A percentile compares a stretch with the other conserved stretches of the same genome.
Conservation (phyloP, 2,329 filamentous ascomycete species). For the Aspergillus versicolor region DNA sequence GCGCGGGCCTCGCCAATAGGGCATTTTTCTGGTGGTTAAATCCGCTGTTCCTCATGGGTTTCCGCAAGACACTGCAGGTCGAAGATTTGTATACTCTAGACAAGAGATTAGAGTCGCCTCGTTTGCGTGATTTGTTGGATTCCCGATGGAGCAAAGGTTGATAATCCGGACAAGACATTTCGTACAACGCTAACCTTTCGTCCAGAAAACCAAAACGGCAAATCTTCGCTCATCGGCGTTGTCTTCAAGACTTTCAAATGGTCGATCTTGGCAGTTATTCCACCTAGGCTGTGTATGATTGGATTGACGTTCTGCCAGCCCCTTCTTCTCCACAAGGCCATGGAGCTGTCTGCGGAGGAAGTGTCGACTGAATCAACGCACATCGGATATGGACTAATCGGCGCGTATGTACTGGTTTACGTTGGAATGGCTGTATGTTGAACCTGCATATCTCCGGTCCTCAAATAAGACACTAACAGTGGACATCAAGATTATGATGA, state of each 20-base stretch:
- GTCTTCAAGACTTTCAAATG: slow-evolving; percentile 32
- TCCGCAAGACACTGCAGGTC: slow-evolving; percentile 42
- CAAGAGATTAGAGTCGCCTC: slow-evolving; percentile 44
- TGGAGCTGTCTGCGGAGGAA: slow-evolving; percentile 32
- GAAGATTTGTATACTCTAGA: slow-evolving; percentile 49
- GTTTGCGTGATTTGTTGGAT: slow-evolving; percentile 40
- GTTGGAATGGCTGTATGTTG: slow-evolving; percentile 38
- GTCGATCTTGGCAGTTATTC: slow-evolving; percentile 32
- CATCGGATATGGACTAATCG: slow-evolving; percentile 45
- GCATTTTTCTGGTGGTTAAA: slow-evolving; percentile 57
- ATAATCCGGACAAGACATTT: not conserved
- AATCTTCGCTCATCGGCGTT: not conserved
- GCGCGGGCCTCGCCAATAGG: slow-evolving; percentile 50
- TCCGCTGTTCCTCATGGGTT: slow-evolving; percentile 52
- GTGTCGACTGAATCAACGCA: slow-evolving; percentile 29
- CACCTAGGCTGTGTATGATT: slow-evolving; percentile 33
- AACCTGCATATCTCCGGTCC: not conserved
- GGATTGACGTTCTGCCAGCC: slow-evolving; percentile 41
- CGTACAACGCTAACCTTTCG: not conserved
- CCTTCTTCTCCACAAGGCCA: slow-evolving; percentile 37
- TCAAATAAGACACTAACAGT: not conserved
- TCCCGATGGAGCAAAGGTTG: slow-evolving; percentile 41
- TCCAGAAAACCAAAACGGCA: slow-evolving; percentile 13
- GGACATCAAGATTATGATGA: slow-evolving; percentile 35
- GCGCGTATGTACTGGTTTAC: slow-evolving; percentile 46